A percentile compares a stretch with the other conserved stretches of the same genome.
Conservation (phyloP, 2,329 filamentous ascomycete genomes). For the Colletotrichum aenigma region DNA sequence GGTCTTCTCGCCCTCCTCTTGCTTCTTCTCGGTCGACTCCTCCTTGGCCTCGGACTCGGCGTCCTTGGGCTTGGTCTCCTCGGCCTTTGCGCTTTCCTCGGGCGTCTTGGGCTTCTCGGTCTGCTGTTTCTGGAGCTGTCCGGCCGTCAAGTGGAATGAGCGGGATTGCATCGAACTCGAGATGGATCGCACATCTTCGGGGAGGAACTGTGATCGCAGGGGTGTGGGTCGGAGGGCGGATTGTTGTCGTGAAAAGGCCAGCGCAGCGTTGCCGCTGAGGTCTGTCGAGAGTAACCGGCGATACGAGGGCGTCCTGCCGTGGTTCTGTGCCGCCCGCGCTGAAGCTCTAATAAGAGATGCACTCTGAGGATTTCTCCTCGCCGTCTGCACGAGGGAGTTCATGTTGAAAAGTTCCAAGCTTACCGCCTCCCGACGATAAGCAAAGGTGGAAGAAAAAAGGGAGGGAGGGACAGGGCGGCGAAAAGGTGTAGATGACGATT, state of each 20-base stretch:
- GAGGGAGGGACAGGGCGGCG: constrained; percentile 25
- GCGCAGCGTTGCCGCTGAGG: constrained; percentile 27
- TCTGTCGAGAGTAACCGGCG: constrained; percentile 46
- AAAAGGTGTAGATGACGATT: constrained; percentile 15
- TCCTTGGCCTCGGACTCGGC: constrained; percentile 31
- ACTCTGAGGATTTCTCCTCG: constrained; percentile 48
- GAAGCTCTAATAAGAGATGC: constrained; percentile 44
- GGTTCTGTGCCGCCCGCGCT: constrained; percentile 37
- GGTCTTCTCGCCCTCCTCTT: constrained; percentile 48
- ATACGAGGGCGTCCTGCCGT: constrained; percentile 52
- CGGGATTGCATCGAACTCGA: constrained; percentile 36
- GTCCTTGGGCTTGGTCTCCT: constrained; percentile 41
- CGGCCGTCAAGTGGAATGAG: constrained; percentile 41
- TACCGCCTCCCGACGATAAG: constrained; percentile 32
- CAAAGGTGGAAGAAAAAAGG: constrained; percentile 10
- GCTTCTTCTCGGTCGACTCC: constrained; percentile 32
- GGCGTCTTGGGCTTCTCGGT: constrained; percentile 26
- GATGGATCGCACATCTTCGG: constrained; percentile 42
- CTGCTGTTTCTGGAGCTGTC: constrained; percentile 30
- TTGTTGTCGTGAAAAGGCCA: constrained; percentile 29
- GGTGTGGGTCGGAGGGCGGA: constrained; percentile 35
- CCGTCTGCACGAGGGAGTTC: constrained; percentile 45
- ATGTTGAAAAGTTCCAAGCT: constrained; percentile 37
- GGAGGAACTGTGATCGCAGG: constrained; percentile 51
- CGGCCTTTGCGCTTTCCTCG: constrained; percentile 37